Conservation (phyloP, 208 protist species). For the Tritrichomonas foetus region DNA sequence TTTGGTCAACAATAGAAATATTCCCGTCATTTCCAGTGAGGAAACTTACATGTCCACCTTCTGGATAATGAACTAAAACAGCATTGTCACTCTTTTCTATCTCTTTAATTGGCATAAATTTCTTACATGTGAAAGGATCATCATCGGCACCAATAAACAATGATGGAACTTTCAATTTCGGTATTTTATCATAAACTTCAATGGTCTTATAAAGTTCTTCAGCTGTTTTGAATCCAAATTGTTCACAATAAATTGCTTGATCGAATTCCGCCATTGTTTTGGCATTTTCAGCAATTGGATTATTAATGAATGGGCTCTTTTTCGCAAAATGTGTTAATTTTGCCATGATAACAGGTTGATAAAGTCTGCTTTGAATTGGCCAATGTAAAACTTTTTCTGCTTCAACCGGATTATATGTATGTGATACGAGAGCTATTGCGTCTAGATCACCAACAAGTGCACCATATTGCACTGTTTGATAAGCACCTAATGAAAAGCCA, state of each 20-base stretch:
- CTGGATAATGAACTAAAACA: background rate
- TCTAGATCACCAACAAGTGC: background rate
- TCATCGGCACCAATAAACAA: background rate
- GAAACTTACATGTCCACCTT: slow-evolving; percentile 16
- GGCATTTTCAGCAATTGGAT: background rate
- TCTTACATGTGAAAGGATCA: background rate
- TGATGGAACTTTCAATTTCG: background rate
- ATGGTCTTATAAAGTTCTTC: background rate
- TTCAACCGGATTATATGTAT: background rate
- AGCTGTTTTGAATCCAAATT: background rate
- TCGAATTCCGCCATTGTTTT: background rate
- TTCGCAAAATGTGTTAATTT: background rate
- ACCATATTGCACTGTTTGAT: background rate
- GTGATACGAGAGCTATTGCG: background rate
- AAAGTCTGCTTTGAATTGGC: background rate
- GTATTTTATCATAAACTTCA: background rate
- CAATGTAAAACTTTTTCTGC: background rate
- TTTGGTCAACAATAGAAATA: background rate
- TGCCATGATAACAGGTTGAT: background rate
- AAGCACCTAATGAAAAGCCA: background rate
- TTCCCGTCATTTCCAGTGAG: background rate
- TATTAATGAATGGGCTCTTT: background rate
- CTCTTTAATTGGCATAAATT: background rate
- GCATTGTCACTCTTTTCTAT: background rate
- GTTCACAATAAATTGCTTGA: background rate